Base-by-base conservation (phyloP, 495 filamentous ascomycete species). In the Aspergillus panamensis region DNA sequence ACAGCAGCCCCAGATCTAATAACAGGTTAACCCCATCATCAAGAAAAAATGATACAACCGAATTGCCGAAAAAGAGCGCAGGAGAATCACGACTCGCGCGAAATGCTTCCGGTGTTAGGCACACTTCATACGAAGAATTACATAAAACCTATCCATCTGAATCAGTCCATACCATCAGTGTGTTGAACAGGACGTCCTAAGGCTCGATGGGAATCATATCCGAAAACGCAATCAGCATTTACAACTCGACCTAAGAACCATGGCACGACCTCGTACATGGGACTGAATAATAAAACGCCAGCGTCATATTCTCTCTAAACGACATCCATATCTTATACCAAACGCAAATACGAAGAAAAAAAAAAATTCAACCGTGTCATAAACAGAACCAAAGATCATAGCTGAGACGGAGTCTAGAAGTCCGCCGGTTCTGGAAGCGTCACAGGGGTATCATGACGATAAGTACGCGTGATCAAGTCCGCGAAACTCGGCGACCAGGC, bases 401-500 rank as follows among this genome's bases (percentile, higher is more conserved):
- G 25, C 25, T 25, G 25, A 25, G 25, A 5, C 25, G 2, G 25
- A 5, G 35, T 8, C 42, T 55, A 68, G 57, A 68, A 69, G 37
- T 60, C 55, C 4, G 62, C 64, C 16, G 69, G 65, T 21, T 65
- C 51, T 0, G 71, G 69, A 31, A 75, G 39, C 13, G 25, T 54
- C 21, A 59, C 53, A 0, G 68, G 71, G 0, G 68, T 72, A 49
- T 75, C 71, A 14, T 62, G 56, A 12, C 73, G 68, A 40, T 61
- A 66, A 1, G 55, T 57, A 17, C 64, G 57, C 4, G 59, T 62
- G 50, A 79, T 66, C 66, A 79, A 58, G 32, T 66, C 54, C 8
- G 62, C 57, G 20, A 79, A 79, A 3, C 71, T 75, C 20, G 75
- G 66, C 8, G 76, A 76, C 73, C 74, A 77, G 10, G 71, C 67